These are phyloP conservation scores for Colletotrichum eleusines DNA, from an alignment of 2,329 filamentous ascomycete genomes.

Conservation along the genomic window DNA sequence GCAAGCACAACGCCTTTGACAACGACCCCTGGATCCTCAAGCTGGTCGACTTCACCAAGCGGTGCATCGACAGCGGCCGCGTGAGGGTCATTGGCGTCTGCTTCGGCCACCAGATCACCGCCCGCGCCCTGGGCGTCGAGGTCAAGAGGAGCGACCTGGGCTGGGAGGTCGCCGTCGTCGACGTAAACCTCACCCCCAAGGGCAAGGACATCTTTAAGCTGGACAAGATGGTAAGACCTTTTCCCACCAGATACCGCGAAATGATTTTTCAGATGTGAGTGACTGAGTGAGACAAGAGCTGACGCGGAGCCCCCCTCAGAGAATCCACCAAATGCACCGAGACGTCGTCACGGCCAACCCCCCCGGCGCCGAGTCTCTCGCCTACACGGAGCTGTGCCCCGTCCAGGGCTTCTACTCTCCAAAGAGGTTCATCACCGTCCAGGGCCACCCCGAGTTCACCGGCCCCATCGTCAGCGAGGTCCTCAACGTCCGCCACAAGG, in stretches of 20 bases:
- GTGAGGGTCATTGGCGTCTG: constrained; percentile 84
- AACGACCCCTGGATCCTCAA: constrained; percentile 80
- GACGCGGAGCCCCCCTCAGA: constrained; percentile 60
- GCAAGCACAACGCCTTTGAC: constrained; percentile 80
- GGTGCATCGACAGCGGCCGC: constrained; percentile 69
- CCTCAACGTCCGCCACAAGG: constrained; percentile 71
- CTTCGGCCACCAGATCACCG: constrained; percentile 90
- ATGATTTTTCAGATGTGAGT: no score
- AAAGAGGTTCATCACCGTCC: constrained; percentile 77
- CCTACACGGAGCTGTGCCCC: constrained; percentile 73
- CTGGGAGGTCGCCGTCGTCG: constrained; percentile 85
- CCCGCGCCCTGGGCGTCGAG: constrained; percentile 74
- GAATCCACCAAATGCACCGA: constrained; percentile 87
- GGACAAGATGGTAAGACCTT: constrained; percentile 65
- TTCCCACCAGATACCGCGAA: not conserved
- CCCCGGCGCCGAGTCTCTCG: constrained; percentile 70
- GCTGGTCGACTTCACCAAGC: constrained; percentile 75
- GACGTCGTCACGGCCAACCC: constrained; percentile 79
- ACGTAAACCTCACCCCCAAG: constrained; percentile 74
- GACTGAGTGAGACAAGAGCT: not conserved
- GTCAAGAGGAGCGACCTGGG: constrained; percentile 76
- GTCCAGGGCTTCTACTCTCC: constrained; percentile 85
- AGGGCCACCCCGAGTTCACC: constrained; percentile 89
- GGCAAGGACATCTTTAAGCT: constrained; percentile 79
- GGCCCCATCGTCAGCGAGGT: constrained; percentile 78